phyloP scores from a whole-genome alignment of 352 stramenopile species.

The Peronospora belbahrii region DNA sequence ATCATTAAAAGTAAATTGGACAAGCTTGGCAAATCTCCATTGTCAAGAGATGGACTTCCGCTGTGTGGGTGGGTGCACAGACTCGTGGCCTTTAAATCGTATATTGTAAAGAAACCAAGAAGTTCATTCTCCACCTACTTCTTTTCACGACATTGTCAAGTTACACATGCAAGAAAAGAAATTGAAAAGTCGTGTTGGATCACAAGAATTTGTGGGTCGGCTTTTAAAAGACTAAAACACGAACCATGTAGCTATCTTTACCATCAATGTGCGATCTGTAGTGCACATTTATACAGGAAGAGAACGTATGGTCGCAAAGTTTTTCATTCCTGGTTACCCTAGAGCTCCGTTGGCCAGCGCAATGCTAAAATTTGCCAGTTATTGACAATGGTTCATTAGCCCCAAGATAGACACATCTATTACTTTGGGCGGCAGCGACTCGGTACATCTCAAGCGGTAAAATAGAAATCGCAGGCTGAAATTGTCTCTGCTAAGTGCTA shows the following conservation, averaged over 20 bases:
- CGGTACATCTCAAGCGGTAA: too few relatives aligned
- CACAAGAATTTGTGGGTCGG: conserved; percentile 9
- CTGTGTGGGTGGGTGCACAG: conserved; percentile 2
- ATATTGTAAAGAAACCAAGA: not conserved
- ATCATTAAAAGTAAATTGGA: conserved; percentile 6
- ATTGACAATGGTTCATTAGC: too few relatives aligned
- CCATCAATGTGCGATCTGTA: conserved; percentile 20
- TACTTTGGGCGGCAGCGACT: too few relatives aligned
- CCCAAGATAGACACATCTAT: too few relatives aligned
- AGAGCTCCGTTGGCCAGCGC: too few relatives aligned
- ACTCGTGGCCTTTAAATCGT: not conserved
- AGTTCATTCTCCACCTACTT: not conserved
- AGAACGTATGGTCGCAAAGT: conserved; percentile 15
- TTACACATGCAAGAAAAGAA: conserved; percentile 2
- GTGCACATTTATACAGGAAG: conserved; percentile 15
- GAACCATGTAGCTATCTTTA: conserved; percentile 21
- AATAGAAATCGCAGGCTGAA: too few relatives aligned
- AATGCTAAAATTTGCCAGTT: too few relatives aligned
- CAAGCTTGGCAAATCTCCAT: not conserved
- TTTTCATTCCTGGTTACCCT: too few relatives aligned
- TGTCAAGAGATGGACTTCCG: conserved; percentile 6
- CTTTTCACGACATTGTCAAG: conserved; percentile 15
- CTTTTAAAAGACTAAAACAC: conserved; percentile 2
- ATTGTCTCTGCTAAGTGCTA: too few relatives aligned
- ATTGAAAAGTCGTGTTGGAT: not conserved